Evolutionary conservation across 495 filamentous ascomycete genomes (phyloP).

Genomic region (Cairneyella variabilis): DNA sequence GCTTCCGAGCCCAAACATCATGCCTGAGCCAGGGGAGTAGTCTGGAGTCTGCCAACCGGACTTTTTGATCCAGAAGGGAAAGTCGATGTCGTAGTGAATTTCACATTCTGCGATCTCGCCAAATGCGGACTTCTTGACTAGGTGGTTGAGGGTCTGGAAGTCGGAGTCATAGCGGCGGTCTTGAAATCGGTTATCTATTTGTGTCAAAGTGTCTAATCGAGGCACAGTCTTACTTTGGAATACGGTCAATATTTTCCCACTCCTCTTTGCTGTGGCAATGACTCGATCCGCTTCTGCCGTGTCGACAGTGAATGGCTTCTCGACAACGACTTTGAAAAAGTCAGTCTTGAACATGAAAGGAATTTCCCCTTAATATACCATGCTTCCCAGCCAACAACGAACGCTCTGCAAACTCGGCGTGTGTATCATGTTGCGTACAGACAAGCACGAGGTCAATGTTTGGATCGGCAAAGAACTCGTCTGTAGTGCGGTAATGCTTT

Average conservation of each 20-base stretch:
- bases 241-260: conserved; percentile 57
- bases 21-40: conserved; percentile 56
- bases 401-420: conserved; percentile 56
- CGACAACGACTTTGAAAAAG: conserved; percentile 52
- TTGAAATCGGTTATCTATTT: conserved; percentile 5
- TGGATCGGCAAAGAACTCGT: conserved; percentile 56
- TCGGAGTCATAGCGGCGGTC: conserved; percentile 69
- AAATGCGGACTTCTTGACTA: conserved; percentile 44
- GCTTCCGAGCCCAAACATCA: conserved; percentile 67
- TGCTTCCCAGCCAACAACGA: conserved; percentile 65
- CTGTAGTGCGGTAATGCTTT: conserved; percentile 39
- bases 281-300: conserved; percentile 60
- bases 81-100: conserved; percentile 61
- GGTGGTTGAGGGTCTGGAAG: conserved; percentile 60
- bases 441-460: conserved; percentile 62
- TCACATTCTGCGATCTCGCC: conserved; percentile 66
- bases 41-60: conserved; percentile 52
- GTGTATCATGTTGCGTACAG: conserved; percentile 55
- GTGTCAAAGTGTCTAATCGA: not conserved
- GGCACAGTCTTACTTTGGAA: conserved; percentile 50
- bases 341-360: not conserved
- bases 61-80: conserved; percentile 35
- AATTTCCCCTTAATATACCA: conserved; percentile 15
- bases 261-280: conserved; percentile 54
- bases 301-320: conserved; percentile 73